Evolutionary conservation across 2,329 filamentous ascomycete genomes (phyloP).

Genomic region (Fusarium redolens): DNA sequence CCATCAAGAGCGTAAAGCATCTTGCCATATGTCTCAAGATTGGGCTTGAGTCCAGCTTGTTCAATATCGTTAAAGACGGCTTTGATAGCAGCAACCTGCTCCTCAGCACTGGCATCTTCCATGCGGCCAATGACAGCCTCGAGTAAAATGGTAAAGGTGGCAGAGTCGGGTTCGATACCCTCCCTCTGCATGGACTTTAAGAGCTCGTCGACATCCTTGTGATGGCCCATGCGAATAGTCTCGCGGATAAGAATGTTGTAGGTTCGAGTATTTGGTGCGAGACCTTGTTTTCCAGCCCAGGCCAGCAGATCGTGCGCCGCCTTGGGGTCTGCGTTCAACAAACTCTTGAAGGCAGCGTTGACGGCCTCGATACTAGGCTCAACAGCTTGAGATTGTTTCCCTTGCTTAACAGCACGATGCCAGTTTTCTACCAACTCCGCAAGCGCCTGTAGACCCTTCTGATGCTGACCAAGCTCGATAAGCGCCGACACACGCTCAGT

Average conservation of each 20-base stretch:
- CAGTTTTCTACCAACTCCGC: constrained; percentile 74
- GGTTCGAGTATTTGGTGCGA: constrained; percentile 67
- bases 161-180: constrained; percentile 69
- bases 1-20: constrained; percentile 68
- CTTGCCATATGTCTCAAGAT: constrained; percentile 73
- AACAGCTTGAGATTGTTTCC: constrained; percentile 51
- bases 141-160: constrained; percentile 79
- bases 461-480: constrained; percentile 64
- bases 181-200: constrained; percentile 69
- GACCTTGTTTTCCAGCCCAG: constrained; percentile 68
- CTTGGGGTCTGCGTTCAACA: constrained; percentile 64
- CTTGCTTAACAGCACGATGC: constrained; percentile 55
- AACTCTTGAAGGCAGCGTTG: constrained; percentile 75
- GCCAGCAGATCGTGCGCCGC: constrained; percentile 65
- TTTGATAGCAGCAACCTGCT: constrained; percentile 65
- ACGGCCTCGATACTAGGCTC: constrained; percentile 73
- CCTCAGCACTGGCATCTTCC: constrained; percentile 52
- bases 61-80: constrained; percentile 69
- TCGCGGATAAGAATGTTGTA: constrained; percentile 78
- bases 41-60: constrained; percentile 66
- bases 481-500: constrained; percentile 75
- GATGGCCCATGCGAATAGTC: constrained; percentile 62
- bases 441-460: constrained; percentile 71
- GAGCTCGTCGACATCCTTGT: constrained; percentile 62
- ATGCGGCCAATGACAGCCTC: constrained; percentile 65